Percentiles rank a stretch among this genome's conserved stretches.
Evolutionary conservation across 2,329 filamentous ascomycete species (phyloP).

Genomic region (Cadophora luteo-olivacea): DNA sequence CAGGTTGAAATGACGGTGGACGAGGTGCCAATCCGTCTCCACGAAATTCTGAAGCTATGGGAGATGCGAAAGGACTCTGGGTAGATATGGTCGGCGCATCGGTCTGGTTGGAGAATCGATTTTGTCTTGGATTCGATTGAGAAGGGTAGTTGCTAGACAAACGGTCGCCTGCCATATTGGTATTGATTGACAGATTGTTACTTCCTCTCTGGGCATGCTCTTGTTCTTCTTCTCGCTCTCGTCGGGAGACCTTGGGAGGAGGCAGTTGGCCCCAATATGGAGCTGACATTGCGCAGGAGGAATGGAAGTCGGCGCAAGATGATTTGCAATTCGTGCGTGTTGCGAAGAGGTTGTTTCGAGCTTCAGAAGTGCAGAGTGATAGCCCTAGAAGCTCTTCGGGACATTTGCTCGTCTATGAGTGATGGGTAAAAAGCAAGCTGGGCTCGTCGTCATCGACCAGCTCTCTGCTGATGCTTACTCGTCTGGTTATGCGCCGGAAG

Average conservation of each 20-base stretch:
- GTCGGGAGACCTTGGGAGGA: slow-evolving; percentile 50
- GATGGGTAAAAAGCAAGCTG: slow-evolving; percentile 3
- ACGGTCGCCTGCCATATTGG: slow-evolving; percentile 34
- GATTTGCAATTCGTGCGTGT: neutral
- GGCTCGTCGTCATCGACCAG: slow-evolving; percentile 34
- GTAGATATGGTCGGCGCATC: slow-evolving; percentile 64
- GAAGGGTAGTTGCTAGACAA: slow-evolving; percentile 54
- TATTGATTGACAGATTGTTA: slow-evolving; percentile 37
- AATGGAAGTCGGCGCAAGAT: slow-evolving; percentile 11
- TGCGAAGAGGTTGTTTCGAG: slow-evolving; percentile 9
- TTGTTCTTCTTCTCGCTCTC: slow-evolving; percentile 38
- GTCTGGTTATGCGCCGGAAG: slow-evolving; percentile 28
- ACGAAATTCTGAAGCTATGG: slow-evolving; percentile 57
- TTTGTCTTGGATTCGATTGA: slow-evolving; percentile 33
- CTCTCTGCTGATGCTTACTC: slow-evolving; percentile 19
- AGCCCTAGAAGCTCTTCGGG: neutral
- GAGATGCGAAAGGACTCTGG: slow-evolving; percentile 63
- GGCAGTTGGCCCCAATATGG: slow-evolving; percentile 65
- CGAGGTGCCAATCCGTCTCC: slow-evolving; percentile 62
- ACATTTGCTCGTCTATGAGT: neutral
- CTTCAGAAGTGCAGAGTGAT: neutral
- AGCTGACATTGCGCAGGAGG: slow-evolving; percentile 30
- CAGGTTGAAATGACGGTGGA: slow-evolving; percentile 62
- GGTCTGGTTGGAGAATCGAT: slow-evolving; percentile 59
- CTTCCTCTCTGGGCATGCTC: slow-evolving; percentile 27